A percentile compares a stretch with the other conserved stretches of the same genome.
Conservation (phyloP, 371 early-diverging fungal genomes). For the Synchytrium microbalum region DNA sequence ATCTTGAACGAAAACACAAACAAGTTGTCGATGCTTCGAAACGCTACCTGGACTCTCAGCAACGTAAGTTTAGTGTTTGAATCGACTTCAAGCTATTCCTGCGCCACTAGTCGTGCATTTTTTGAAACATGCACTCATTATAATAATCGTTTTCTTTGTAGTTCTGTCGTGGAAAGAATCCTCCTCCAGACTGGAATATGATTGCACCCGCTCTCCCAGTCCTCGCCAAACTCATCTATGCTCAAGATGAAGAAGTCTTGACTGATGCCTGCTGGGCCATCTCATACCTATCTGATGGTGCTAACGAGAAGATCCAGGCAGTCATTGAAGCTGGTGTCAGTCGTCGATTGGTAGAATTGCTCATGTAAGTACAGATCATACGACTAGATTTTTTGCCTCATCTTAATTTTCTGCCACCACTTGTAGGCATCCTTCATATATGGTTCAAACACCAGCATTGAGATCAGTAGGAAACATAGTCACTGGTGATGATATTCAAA, state of each 20-base stretch:
- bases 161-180: conserved; percentile 97
- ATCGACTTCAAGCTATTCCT: too few species aligned
- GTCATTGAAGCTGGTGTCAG: conserved; percentile 94
- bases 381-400: neutral
- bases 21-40: conserved; percentile 92
- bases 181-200: conserved; percentile 84
- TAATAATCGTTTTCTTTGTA: neutral
- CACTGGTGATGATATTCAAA: conserved; percentile 97
- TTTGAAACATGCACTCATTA: neutral
- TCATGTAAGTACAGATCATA: conserved; percentile 43
- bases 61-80: conserved; percentile 50
- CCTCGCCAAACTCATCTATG: conserved; percentile 81
- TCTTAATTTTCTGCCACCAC: neutral
- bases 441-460: conserved; percentile 96
- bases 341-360: conserved; percentile 86
- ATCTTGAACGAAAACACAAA: conserved; percentile 72
- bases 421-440: conserved; percentile 56
- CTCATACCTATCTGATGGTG: conserved; percentile 95
- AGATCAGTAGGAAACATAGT: conserved; percentile 99
- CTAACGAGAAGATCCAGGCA: conserved; percentile 90
- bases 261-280: conserved; percentile 99
- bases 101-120: too few species aligned
- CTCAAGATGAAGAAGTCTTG: conserved; percentile 91
- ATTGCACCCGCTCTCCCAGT: conserved; percentile 82
- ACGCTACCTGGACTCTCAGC: conserved; percentile 98